Conservation (phyloP, 306 rosid species). For the Acmispon strigosus region DNA sequence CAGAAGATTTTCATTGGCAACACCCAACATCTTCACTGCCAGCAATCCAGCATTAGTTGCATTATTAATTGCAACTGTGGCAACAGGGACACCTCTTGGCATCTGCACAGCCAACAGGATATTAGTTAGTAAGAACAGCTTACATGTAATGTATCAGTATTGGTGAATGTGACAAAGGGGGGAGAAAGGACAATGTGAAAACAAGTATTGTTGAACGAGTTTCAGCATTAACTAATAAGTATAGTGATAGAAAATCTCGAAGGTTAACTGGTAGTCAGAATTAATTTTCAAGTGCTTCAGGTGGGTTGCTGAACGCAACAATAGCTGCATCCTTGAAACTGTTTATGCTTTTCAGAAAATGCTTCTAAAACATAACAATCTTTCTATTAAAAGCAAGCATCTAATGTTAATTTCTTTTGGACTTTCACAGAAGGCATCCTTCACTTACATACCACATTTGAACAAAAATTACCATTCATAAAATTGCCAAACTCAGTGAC, state of each 20-base stretch:
- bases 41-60: constrained; percentile 79
- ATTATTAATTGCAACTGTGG: constrained; percentile 76
- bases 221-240: not conserved
- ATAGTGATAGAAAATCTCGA: not conserved
- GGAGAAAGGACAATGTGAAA: not conserved
- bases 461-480: not conserved
- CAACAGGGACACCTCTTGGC: constrained; percentile 90
- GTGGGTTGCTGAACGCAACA: not conserved
- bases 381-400: not conserved
- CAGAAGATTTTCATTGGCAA: constrained; percentile 29
- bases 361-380: not conserved
- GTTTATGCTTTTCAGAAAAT: not conserved
- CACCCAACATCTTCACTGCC: constrained; percentile 55
- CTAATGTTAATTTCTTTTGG: not conserved
- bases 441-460: not conserved
- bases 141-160: not conserved
- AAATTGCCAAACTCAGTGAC: not conserved
- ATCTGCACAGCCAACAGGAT: constrained; percentile 40
- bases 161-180: not conserved
- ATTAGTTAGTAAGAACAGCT: not conserved
- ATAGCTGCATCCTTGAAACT: not conserved
- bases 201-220: not conserved
- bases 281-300: not conserved
- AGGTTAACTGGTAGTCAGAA: not conserved
- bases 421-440: not conserved